phyloP scores from a whole-genome alignment of 768 basidiomycete species.

The Chalciporus piperatus region DNA sequence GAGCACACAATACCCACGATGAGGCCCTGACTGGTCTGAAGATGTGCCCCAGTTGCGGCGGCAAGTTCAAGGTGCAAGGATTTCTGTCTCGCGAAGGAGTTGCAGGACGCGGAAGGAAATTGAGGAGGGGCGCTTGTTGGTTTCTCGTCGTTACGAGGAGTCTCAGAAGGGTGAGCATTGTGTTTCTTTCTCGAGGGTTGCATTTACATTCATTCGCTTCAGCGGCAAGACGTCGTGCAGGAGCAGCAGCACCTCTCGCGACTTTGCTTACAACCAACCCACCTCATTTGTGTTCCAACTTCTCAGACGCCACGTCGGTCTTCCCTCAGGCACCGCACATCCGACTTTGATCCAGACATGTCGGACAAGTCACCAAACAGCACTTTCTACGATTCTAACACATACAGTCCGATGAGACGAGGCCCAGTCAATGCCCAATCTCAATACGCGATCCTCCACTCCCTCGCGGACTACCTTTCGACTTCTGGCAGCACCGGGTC shows the following conservation, averaged over 20 bases:
- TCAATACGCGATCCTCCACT: no score
- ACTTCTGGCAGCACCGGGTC: slow-evolving; percentile 84
- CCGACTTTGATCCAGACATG: no score
- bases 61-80: not conserved
- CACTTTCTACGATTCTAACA: no score
- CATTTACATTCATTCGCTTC: not conserved
- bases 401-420: no score
- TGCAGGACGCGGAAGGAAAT: not conserved
- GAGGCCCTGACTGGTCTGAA: not conserved
- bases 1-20: not conserved
- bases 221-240: not conserved
- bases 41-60: not conserved
- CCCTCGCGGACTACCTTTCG: slow-evolving; percentile 24
- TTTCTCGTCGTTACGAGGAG: not conserved
- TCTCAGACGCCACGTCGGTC: no score
- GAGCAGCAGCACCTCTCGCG: no score
- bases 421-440: no score
- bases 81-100: not conserved
- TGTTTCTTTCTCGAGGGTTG: no score
- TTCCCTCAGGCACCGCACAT: no score
- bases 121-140: not conserved
- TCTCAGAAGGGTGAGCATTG: not conserved
- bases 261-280: no score
- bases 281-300: no score
- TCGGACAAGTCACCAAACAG: no score